These are phyloP conservation scores for Crithidia bombi DNA, from an alignment of 208 protist genomes.

Conservation along the genomic window DNA sequence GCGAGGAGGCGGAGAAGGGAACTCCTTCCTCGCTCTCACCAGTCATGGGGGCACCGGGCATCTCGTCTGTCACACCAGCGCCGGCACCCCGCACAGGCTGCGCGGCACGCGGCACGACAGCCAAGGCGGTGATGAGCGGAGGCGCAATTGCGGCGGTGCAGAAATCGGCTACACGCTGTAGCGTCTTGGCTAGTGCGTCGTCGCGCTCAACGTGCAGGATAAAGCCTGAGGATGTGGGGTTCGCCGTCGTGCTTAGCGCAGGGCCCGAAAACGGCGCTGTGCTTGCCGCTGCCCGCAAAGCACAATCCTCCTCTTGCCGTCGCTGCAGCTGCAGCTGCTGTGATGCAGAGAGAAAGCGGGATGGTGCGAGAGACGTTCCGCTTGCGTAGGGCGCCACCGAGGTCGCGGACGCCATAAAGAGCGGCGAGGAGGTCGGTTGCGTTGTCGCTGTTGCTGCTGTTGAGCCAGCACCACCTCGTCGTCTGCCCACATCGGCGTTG, in stretches of 20 bases:
- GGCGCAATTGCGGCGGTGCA: constrained; percentile 3
- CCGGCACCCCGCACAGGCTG: constrained; percentile 37
- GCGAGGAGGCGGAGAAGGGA: not conserved
- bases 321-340: not conserved
- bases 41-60: not conserved
- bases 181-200: constrained; percentile 25
- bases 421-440: not conserved
- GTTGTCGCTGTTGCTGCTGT: not conserved
- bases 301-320: not conserved
- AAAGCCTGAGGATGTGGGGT: constrained; percentile 15
- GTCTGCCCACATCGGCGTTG: not conserved
- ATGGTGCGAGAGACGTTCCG: constrained; percentile 10
- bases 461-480: not conserved
- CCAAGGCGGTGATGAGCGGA: constrained; percentile 42
- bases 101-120: constrained; percentile 26
- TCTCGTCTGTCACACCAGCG: constrained; percentile 19
- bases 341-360: not conserved
- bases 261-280: not conserved
- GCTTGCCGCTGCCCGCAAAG: not conserved
- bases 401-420: not conserved
- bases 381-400: constrained; percentile 24
- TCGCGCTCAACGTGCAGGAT: constrained; percentile 37
- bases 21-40: not conserved
- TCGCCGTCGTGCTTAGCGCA: not conserved
- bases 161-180: constrained; percentile 10